phyloP scores from a whole-genome alignment of 75 land plant species.

The Pseudotsuga menziesii region DNA sequence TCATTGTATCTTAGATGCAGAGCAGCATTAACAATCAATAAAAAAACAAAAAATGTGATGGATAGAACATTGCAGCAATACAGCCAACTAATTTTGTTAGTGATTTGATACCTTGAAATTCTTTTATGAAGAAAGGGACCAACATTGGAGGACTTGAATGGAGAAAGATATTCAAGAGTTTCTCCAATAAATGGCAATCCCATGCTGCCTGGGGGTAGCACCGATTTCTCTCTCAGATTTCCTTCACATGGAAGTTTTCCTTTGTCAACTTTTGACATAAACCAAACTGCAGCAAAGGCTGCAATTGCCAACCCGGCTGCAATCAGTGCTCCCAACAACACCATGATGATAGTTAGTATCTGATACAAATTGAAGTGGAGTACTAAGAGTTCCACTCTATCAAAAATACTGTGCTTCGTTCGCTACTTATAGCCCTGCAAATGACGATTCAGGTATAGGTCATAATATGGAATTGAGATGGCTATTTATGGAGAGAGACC shows the following conservation, averaged over 20 bases:
- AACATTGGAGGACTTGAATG: not conserved
- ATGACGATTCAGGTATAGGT: not conserved
- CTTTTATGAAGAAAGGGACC: slow-evolving; percentile 6
- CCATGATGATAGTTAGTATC: not conserved
- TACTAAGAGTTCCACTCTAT: not conserved
- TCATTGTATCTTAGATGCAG: too few relatives aligned
- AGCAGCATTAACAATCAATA: too few relatives aligned
- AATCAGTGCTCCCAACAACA: not conserved
- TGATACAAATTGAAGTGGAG: not conserved
- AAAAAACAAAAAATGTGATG: not conserved
- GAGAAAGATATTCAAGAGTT: slow-evolving; percentile 16
- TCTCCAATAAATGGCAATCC: slow-evolving; percentile 38
- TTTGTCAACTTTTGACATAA: not conserved
- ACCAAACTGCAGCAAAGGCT: not conserved
- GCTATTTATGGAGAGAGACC: not conserved
- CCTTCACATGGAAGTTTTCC: not conserved
- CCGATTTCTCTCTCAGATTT: not conserved
- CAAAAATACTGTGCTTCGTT: not conserved
- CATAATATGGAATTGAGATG: not conserved
- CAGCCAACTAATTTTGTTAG: not conserved
- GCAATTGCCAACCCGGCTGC: not conserved
- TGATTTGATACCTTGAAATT: not conserved
- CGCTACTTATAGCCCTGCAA: too few relatives aligned
- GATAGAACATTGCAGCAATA: not conserved
- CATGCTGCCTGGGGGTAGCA: slow-evolving; percentile 34